Conservation (phyloP, 352 stramenopile genomes). For the Pythium angustatum region DNA sequence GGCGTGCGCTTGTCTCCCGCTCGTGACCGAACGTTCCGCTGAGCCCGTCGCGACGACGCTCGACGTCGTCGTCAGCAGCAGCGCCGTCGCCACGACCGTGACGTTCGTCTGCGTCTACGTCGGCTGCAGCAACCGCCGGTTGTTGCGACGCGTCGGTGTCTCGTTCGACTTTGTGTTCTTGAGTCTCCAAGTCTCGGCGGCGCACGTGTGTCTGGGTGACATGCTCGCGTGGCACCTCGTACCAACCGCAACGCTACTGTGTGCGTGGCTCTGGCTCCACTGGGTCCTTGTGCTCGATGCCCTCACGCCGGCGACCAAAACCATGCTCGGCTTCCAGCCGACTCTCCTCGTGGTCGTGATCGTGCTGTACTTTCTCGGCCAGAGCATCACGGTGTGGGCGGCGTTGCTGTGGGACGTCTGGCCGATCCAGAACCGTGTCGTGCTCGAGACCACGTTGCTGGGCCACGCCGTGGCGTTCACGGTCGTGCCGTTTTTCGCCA, state of each 20-base stretch:
- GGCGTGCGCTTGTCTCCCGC: neutral
- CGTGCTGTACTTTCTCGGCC: neutral
- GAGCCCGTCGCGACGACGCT: neutral
- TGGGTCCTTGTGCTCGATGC: constrained; percentile 22
- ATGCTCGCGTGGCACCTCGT: constrained; percentile 17
- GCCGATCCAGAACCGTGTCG: constrained; percentile 1
- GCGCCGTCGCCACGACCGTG: neutral
- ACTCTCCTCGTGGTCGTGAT: neutral
- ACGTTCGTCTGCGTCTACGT: neutral
- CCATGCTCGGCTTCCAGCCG: constrained; percentile 2
- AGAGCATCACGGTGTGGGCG: neutral
- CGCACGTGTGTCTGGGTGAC: constrained; percentile 20
- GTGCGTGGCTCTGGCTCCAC: constrained; percentile 28
- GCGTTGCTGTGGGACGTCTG: neutral
- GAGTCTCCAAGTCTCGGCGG: constrained; percentile 21
- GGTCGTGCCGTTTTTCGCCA: constrained; percentile 26
- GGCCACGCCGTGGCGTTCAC: constrained; percentile 14
- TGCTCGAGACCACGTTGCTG: neutral
- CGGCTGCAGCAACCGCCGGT: constrained; percentile 13
- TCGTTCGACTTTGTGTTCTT: constrained; percentile 32
- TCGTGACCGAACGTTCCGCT: neutral
- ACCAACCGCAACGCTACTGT: neutral
- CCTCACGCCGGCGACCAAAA: constrained; percentile 13
- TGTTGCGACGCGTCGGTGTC: neutral
- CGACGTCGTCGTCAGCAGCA: too few species aligned